Evolutionary conservation across 1,139 yeast species (phyloP).

Genomic region (Debaryomyces udenii): DNA sequence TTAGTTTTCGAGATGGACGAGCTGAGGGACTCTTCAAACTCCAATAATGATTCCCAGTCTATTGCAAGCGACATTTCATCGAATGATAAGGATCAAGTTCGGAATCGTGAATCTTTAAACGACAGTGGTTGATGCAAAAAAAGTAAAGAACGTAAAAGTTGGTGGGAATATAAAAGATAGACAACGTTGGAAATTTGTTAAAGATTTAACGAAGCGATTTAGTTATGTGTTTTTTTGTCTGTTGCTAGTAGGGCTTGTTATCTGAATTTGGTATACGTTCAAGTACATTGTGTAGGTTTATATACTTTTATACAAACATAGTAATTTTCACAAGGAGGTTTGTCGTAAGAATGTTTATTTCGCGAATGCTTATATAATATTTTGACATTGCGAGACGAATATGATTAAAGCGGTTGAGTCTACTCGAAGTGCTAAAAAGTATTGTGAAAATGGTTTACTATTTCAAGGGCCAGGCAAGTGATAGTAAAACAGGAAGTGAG

Average conservation of each 20-base stretch:
- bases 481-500: constrained; percentile 16
- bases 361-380: constrained; percentile 9
- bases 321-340: constrained; percentile 11
- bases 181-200: constrained; percentile 6
- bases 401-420: no score
- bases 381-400: not conserved
- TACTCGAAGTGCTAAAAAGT: not conserved
- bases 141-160: not conserved
- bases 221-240: no score
- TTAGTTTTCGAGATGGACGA: constrained; percentile 23
- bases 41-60: constrained; percentile 41
- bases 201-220: not conserved
- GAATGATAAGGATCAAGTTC: constrained; percentile 6
- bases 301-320: constrained; percentile 12
- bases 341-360: constrained; percentile 7
- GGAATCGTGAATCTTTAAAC: not conserved
- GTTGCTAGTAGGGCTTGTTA: no score
- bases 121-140: constrained; percentile 1
- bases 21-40: constrained; percentile 47
- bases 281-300: constrained; percentile 3
- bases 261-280: constrained; percentile 3
- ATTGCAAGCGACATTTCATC: constrained; percentile 14
- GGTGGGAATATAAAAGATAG: constrained; percentile 4
- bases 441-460: constrained; percentile 57
- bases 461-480: constrained; percentile 48